Base-by-base conservation (phyloP, 2,329 filamentous ascomycete species). In the Truncatella angustata region DNA sequence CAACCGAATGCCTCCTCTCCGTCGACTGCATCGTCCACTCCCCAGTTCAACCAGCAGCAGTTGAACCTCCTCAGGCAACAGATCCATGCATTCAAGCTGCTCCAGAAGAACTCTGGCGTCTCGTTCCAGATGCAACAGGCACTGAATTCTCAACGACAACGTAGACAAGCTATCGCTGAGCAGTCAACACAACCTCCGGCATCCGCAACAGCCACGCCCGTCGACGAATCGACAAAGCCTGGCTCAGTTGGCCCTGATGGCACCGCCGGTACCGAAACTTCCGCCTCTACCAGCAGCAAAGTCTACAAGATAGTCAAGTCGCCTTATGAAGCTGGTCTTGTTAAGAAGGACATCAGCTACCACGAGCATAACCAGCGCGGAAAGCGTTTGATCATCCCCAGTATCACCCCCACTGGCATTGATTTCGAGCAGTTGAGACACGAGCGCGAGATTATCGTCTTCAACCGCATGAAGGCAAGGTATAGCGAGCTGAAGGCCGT, bases 41-140 rank as follows among this genome's bases (percentile, higher is more conserved):
- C 63, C 16, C 85, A 85, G 55, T 92, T 96, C 66, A 86, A 85
- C 11, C 80, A 82, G 21, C 88, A 94, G 52, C 94, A 99, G 67
- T 75, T 96, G 42, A 78, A 81, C 21, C 83, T 90, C 39, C 75
- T 99, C 9, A 81, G 90, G 54, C 86, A 89, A 58, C 94, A 99
- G 68, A 96, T 97, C 47, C 80, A 87, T 61, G 92, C 93, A 0
- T 97, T 97, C 73, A 95, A 95, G 71, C 80, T 91, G 59, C 78
- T 99, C 4, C 87, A 90, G 4, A 95, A 94, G 70, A 96, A 96
- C 60, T 79, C 88, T 12, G 87, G 91, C 1, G 84, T 97, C 3
- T 91, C 93, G 1, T 71, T 82, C 26, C 80, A 84, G 56, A 81
- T 96, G 58, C 91, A 96, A 66, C 88, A 93, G 64, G 84, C 88